Percentiles rank a stretch among this genome's conserved stretches.
These are phyloP conservation scores for Fragaria iinumae DNA, from an alignment of 306 rosid species.

Conservation along the genomic window DNA sequence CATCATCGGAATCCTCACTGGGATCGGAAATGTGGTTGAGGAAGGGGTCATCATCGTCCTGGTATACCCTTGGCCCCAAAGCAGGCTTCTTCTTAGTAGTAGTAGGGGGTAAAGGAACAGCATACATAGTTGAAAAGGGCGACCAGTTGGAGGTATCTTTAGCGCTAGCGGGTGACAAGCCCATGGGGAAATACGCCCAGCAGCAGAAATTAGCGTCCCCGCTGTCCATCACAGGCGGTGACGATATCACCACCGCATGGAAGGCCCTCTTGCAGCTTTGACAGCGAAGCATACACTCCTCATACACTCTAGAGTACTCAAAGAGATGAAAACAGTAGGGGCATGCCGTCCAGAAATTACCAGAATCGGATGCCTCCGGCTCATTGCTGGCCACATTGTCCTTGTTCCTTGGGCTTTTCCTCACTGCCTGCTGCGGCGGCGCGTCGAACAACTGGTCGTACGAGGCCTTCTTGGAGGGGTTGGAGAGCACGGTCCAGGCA, in stretches of 20 bases:
- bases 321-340: slow-evolving; percentile 77
- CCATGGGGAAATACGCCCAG: slow-evolving; percentile 81
- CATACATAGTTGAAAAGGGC: slow-evolving; percentile 71
- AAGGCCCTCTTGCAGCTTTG: slow-evolving; percentile 78
- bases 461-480: slow-evolving; percentile 50
- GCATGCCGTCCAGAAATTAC: slow-evolving; percentile 89
- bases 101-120: slow-evolving; percentile 43
- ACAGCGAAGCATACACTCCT: slow-evolving; percentile 78
- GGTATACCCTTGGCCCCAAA: slow-evolving; percentile 37
- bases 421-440: slow-evolving; percentile 18
- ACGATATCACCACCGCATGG: slow-evolving; percentile 51
- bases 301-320: slow-evolving; percentile 68
- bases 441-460: slow-evolving; percentile 54
- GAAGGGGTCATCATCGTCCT: slow-evolving; percentile 43
- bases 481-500: slow-evolving; percentile 75
- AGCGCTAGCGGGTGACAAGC: slow-evolving; percentile 42
- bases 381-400: slow-evolving; percentile 31
- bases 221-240: slow-evolving; percentile 51
- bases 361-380: slow-evolving; percentile 16
- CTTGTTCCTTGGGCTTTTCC: slow-evolving; percentile 36
- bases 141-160: slow-evolving; percentile 51
- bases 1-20: slow-evolving; percentile 64
- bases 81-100: slow-evolving; percentile 6
- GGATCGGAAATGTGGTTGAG: slow-evolving; percentile 49
- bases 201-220: slow-evolving; percentile 47